Evolutionary conservation across 2,329 filamentous ascomycete species (phyloP).

Genomic region (Microascus cirrosus): DNA sequence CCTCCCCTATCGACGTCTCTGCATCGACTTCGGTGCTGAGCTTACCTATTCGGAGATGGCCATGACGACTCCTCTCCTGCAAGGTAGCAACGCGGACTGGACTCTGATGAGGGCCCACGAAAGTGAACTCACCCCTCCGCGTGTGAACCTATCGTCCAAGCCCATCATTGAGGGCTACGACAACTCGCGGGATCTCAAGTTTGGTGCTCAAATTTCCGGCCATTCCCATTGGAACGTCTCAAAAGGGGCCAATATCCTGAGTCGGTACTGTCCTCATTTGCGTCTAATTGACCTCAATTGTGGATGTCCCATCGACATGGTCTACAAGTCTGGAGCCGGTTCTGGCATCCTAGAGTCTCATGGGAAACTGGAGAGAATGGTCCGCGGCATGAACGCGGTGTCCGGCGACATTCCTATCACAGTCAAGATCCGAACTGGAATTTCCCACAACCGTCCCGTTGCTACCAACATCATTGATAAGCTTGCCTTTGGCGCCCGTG

Average conservation of each 20-base stretch:
- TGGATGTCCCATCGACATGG: constrained; percentile 90
- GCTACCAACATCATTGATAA: constrained; percentile 74
- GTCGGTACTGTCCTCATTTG: constrained; percentile 66
- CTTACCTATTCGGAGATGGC: constrained; percentile 99
- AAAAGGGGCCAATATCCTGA: constrained; percentile 77
- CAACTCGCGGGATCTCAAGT: constrained; percentile 71
- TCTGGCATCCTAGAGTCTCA: constrained; percentile 84
- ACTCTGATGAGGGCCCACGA: constrained; percentile 87
- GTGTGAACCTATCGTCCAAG: constrained; percentile 39
- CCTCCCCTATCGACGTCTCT: constrained; percentile 83
- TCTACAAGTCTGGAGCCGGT: constrained; percentile 79
- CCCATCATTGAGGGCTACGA: constrained; percentile 63
- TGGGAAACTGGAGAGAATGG: constrained; percentile 84
- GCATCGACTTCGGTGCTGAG: constrained; percentile 78
- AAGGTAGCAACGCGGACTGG: constrained; percentile 89
- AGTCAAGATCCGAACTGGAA: constrained; percentile 88
- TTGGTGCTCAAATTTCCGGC: constrained; percentile 85
- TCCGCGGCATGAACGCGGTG: constrained; percentile 91
- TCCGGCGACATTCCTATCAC: constrained; percentile 87
- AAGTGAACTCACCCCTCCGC: constrained; percentile 65
- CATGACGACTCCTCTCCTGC: constrained; percentile 77
- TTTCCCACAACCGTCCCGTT: constrained; percentile 66
- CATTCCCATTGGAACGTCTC: constrained; percentile 86
- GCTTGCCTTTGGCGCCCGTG: constrained; percentile 67
- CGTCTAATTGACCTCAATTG: constrained; percentile 94